Evolutionary conservation across 306 rosid species (phyloP).

Genomic region (Vigna hirtella): DNA sequence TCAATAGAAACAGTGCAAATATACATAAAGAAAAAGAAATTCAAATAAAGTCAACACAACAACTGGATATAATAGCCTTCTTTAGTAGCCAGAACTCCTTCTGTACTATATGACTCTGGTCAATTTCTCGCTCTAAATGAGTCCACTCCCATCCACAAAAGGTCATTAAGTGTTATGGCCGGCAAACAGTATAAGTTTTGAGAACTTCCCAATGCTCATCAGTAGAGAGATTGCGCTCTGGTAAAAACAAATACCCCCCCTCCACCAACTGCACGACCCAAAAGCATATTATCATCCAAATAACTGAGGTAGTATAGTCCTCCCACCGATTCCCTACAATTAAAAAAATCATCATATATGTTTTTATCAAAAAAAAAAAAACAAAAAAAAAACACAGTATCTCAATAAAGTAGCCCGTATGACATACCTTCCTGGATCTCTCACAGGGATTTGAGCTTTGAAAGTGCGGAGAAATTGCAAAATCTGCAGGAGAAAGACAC

Average conservation of each 20-base stretch:
- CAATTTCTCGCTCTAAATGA: slow-evolving; percentile 10
- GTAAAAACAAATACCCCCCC: slow-evolving; percentile 94
- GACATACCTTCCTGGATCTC: slow-evolving; percentile 74
- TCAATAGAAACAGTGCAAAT: slow-evolving; percentile 15
- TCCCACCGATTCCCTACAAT: slow-evolving; percentile 71
- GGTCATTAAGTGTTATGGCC: background rate
- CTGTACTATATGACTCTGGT: background rate
- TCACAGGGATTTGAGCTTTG: slow-evolving; percentile 79
- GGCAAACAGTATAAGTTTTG: slow-evolving; percentile 8
- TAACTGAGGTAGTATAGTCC: slow-evolving; percentile 92
- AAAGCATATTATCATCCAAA: slow-evolving; percentile 83
- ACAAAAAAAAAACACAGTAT: background rate
- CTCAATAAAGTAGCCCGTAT: slow-evolving; percentile 18
- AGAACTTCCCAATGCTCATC: slow-evolving; percentile 32
- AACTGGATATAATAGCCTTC: background rate
- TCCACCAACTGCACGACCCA: slow-evolving; percentile 97
- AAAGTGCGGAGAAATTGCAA: slow-evolving; percentile 79
- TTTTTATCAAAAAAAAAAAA: background rate
- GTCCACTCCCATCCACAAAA: slow-evolving; percentile 14
- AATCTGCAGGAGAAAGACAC: slow-evolving; percentile 57
- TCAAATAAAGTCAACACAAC: slow-evolving; percentile 9
- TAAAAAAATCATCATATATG: slow-evolving; percentile 3
- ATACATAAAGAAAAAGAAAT: slow-evolving; percentile 3
- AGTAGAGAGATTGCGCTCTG: slow-evolving; percentile 74
- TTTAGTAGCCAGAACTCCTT: background rate